Percentiles rank a stretch among this genome's conserved stretches.
Evolutionary conservation across 1,284 basidiomycete species (phyloP).

Genomic region (Athelia psychrophila): DNA sequence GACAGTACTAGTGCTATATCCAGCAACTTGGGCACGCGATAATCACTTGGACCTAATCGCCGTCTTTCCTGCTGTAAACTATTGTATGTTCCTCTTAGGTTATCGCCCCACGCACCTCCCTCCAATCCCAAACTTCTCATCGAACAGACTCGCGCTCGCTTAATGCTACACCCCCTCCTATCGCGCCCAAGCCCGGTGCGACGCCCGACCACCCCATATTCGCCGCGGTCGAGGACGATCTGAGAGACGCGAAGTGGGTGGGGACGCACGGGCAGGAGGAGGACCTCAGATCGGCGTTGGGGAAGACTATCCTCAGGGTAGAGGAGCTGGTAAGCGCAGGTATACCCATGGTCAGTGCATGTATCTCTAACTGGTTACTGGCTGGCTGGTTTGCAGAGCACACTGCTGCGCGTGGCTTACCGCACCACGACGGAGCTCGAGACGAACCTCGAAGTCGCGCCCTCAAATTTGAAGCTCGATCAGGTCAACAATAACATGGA

Average conservation of each 20-base stretch:
- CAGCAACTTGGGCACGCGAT: too few relatives aligned
- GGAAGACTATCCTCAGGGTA: conserved; percentile 68
- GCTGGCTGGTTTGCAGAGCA: conserved; percentile 18
- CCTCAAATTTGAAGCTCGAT: conserved; percentile 83
- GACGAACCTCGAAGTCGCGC: conserved; percentile 78
- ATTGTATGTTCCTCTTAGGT: too few relatives aligned
- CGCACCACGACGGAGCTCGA: conserved; percentile 49
- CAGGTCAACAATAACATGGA: conserved; percentile 94
- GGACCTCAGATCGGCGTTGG: conserved; percentile 67
- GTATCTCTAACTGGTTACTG: background rate
- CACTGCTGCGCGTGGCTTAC: conserved; percentile 25
- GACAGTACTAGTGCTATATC: too few relatives aligned
- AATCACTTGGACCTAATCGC: too few relatives aligned
- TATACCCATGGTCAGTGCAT: background rate
- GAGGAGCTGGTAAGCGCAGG: conserved; percentile 61
- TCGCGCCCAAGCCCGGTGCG: background rate
- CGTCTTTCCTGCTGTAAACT: too few relatives aligned
- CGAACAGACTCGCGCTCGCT: background rate
- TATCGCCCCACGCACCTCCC: too few relatives aligned
- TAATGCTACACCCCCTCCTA: background rate
- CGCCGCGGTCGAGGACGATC: conserved; percentile 53
- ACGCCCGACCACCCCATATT: background rate
- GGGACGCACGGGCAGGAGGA: conserved; percentile 72
- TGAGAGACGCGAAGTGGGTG: conserved; percentile 65
- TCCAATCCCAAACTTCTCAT: too few relatives aligned